phyloP scores from a whole-genome alignment of 2,329 filamentous ascomycete species.

The Tolypocladium tundrense region DNA sequence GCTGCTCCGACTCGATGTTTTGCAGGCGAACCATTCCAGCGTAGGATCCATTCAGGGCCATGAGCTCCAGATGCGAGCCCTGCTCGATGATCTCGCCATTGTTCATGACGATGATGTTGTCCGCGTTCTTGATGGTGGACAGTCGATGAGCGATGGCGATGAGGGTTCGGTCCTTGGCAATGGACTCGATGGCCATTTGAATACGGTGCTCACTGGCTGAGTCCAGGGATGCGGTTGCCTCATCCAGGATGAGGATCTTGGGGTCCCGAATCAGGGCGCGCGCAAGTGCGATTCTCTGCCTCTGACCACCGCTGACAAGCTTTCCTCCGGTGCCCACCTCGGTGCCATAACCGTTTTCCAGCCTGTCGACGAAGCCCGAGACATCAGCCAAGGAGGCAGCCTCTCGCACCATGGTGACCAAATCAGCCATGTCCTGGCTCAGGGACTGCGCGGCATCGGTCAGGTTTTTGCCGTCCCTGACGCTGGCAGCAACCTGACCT shows the following conservation, averaged over 20 bases:
- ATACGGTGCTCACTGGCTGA: conserved; percentile 47
- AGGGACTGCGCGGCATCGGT: conserved; percentile 29
- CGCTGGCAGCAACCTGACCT: conserved; percentile 37
- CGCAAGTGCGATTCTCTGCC: conserved; percentile 49
- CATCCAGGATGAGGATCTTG: conserved; percentile 48
- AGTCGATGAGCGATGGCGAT: conserved; percentile 56
- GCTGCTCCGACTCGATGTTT: conserved; percentile 20
- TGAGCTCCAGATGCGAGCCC: conserved; percentile 51
- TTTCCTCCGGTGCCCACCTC: conserved; percentile 42
- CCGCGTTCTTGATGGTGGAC: conserved; percentile 51
- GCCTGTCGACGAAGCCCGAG: conserved; percentile 37
- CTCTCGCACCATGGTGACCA: conserved; percentile 3
- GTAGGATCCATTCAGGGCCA: conserved; percentile 41
- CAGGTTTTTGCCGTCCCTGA: conserved; percentile 40
- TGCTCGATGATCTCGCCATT: conserved; percentile 51
- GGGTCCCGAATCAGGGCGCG: conserved; percentile 47
- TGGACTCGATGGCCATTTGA: conserved; percentile 34
- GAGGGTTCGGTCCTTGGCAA: conserved; percentile 46
- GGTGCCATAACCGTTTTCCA: conserved; percentile 44
- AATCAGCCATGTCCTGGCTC: conserved; percentile 31
- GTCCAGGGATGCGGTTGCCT: conserved; percentile 52
- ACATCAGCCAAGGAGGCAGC: conserved; percentile 5
- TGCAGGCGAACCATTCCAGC: conserved; percentile 38
- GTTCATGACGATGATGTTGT: conserved; percentile 57
- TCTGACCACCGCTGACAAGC: conserved; percentile 49